Percentiles rank a stretch among this genome's conserved stretches.
phyloP scores from a whole-genome alignment of 495 filamentous ascomycete genomes.

The Trichocladium uniseriatum region DNA sequence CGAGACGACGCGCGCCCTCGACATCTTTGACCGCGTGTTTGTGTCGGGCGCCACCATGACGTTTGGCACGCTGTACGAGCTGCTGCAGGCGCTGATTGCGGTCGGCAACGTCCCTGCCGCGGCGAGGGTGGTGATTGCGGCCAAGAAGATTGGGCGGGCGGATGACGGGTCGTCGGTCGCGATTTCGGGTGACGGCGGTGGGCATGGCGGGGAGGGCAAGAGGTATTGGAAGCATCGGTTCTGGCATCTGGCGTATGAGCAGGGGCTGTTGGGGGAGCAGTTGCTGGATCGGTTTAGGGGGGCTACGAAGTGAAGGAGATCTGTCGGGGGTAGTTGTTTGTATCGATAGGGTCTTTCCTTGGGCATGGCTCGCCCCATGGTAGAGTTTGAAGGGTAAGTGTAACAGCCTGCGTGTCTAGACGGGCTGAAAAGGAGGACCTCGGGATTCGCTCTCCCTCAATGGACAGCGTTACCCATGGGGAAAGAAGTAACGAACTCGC shows the following conservation, averaged over 20 bases:
- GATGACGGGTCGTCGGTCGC: conserved; percentile 13
- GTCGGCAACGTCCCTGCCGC: conserved; percentile 30
- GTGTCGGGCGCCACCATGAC: conserved; percentile 30
- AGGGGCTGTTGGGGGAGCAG: conserved; percentile 25
- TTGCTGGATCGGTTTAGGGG: conserved; percentile 3
- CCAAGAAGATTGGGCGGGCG: conserved; percentile 18
- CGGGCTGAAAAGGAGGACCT: too few relatives aligned
- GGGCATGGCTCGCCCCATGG: too few relatives aligned
- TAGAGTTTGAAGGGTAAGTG: too few relatives aligned
- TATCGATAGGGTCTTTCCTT: too few relatives aligned
- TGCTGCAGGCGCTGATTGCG: conserved; percentile 39
- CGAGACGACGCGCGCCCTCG: conserved; percentile 41
- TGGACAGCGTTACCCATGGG: too few relatives aligned
- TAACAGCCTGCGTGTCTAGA: too few relatives aligned
- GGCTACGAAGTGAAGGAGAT: neutral
- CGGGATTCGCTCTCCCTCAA: too few relatives aligned
- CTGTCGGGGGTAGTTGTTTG: too few relatives aligned
- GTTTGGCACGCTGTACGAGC: conserved; percentile 36
- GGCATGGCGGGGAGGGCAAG: conserved; percentile 8
- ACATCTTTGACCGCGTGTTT: conserved; percentile 38
- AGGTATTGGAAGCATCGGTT: conserved; percentile 35
- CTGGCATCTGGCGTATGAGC: conserved; percentile 30
- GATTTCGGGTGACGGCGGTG: conserved; percentile 3
- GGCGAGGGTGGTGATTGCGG: conserved; percentile 23
- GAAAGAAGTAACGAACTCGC: too few relatives aligned